Evolutionary conservation across 1,139 yeast species (phyloP).

Genomic region (Zygosaccharomyces sapae): DNA sequence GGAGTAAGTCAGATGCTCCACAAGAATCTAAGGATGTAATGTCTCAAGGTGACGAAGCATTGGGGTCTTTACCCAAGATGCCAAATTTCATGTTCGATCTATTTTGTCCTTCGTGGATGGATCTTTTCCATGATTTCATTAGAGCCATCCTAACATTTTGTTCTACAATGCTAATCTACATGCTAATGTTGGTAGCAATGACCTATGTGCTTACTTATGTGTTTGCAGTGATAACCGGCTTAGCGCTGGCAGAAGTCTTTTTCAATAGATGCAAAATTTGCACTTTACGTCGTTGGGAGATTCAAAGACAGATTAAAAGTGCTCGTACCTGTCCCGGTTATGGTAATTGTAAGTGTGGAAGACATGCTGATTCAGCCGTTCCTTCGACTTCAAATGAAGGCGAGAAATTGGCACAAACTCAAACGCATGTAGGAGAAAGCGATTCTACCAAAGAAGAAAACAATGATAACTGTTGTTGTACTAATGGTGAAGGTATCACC

Average conservation of each 20-base stretch:
- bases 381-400: conserved; percentile 1
- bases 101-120: conserved; percentile 41
- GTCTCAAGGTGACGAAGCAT: conserved; percentile 8
- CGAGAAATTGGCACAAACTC: background rate
- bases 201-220: conserved; percentile 59
- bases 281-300: conserved; percentile 33
- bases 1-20: conserved; percentile 21
- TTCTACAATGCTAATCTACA: conserved; percentile 63
- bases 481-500: conserved; percentile 20
- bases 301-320: conserved; percentile 30
- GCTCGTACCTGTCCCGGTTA: conserved; percentile 31
- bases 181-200: conserved; percentile 80
- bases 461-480: conserved; percentile 21
- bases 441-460: conserved; percentile 8
- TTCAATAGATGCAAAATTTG: conserved; percentile 48
- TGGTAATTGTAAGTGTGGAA: conserved; percentile 30
- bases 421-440: conserved; percentile 1
- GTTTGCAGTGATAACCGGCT: conserved; percentile 67
- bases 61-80: conserved; percentile 23
- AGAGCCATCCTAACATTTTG: conserved; percentile 53
- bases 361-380: conserved; percentile 17
- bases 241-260: conserved; percentile 62
- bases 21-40: conserved; percentile 2
- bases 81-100: conserved; percentile 38
- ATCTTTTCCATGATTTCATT: conserved; percentile 49